Conservation (phyloP, 1,284 basidiomycete genomes). For the Flammula alnicola region DNA sequence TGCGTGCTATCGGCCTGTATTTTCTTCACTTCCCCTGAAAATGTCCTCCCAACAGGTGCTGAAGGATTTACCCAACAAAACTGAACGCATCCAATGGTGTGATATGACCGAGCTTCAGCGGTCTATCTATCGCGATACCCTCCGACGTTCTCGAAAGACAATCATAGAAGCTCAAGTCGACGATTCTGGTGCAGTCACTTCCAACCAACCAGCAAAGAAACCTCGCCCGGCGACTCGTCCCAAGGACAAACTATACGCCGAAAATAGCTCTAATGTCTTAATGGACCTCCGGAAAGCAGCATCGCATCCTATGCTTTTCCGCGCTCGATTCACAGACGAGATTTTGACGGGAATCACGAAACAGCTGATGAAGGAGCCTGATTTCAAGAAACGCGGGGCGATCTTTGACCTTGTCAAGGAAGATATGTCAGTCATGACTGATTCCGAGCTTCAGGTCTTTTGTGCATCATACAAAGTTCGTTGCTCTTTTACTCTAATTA, state of each 20-base stretch:
- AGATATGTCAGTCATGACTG: constrained; percentile 94
- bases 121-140: constrained; percentile 84
- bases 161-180: constrained; percentile 60
- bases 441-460: constrained; percentile 88
- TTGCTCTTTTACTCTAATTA: constrained; percentile 6
- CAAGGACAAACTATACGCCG: constrained; percentile 74
- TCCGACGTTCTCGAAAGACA: constrained; percentile 85
- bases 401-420: constrained; percentile 85
- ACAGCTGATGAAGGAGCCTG: constrained; percentile 88
- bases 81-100: constrained; percentile 93
- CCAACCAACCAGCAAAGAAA: constrained; percentile 48
- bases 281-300: constrained; percentile 98
- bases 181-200: constrained; percentile 40
- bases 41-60: constrained; percentile 67
- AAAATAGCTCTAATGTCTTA: constrained; percentile 87
- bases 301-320: constrained; percentile 95
- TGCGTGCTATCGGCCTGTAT: constrained; percentile 31
- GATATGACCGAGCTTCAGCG: constrained; percentile 88
- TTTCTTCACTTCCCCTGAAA: not conserved
- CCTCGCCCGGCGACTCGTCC: constrained; percentile 44
- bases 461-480: constrained; percentile 81
- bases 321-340: constrained; percentile 82
- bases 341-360: constrained; percentile 79
- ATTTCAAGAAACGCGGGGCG: constrained; percentile 82
- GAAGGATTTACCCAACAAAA: constrained; percentile 91